phyloP scores from a whole-genome alignment of 176 grass and related monocot species.

The Avena insularis region DNA sequence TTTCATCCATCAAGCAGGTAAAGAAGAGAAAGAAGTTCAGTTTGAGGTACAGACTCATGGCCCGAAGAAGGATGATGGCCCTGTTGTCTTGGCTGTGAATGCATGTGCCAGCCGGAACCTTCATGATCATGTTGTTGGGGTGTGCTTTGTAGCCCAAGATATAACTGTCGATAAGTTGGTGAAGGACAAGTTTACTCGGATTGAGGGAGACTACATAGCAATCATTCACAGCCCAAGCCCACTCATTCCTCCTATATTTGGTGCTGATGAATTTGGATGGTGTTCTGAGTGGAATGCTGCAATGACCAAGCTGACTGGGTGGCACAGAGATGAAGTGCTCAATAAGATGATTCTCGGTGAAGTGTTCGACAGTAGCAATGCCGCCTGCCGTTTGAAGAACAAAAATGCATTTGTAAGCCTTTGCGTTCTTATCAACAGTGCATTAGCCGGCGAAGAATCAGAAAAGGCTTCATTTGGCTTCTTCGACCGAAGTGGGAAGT shows the following conservation, averaged over 20 bases:
- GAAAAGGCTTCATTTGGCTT: conserved; percentile 82
- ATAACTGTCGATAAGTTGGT: conserved; percentile 89
- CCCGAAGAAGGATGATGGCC: conserved; percentile 48
- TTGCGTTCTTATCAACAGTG: conserved; percentile 80
- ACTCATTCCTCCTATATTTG: conserved; percentile 93
- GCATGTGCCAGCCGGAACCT: conserved; percentile 78
- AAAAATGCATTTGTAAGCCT: conserved; percentile 79
- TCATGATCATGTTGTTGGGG: conserved; percentile 75
- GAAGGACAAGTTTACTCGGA: conserved; percentile 81
- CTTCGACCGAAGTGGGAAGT: conserved; percentile 59
- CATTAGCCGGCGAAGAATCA: conserved; percentile 73
- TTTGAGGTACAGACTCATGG: conserved; percentile 90
- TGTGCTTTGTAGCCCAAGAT: conserved; percentile 96
- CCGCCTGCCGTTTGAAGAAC: conserved; percentile 71
- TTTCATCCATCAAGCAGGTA: conserved; percentile 56
- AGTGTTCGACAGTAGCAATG: conserved; percentile 68
- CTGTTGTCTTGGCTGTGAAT: conserved; percentile 82
- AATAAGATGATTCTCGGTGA: conserved; percentile 91
- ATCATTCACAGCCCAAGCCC: conserved; percentile 82
- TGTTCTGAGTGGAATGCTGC: conserved; percentile 92
- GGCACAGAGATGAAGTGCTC: conserved; percentile 74
- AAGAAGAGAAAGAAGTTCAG: conserved; percentile 79
- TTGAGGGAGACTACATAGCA: conserved; percentile 87
- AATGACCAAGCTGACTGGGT: conserved; percentile 84
- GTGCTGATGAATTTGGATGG: conserved; percentile 87